These are phyloP conservation scores for Volutella citrinella DNA, from an alignment of 2,329 filamentous ascomycete species.

Conservation along the genomic window DNA sequence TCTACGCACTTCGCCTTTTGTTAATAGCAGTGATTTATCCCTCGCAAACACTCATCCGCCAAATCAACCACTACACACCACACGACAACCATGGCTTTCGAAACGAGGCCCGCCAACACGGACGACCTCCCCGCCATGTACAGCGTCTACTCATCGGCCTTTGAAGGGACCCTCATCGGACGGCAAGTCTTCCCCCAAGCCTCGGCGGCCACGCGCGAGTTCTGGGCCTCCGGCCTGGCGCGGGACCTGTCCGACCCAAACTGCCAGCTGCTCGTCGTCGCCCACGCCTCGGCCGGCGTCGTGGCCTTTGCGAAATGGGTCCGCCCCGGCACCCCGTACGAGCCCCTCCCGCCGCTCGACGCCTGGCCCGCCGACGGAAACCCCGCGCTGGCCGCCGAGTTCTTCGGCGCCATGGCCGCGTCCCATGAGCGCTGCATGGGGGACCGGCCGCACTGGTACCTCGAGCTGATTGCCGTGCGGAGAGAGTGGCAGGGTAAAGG, in stretches of 20 bases:
- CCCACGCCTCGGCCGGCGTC: conserved; percentile 30
- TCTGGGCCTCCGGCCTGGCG: conserved; percentile 33
- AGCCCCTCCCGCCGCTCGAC: conserved; percentile 23
- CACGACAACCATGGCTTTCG: conserved; percentile 17
- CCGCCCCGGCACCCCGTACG: conserved; percentile 23
- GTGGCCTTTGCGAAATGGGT: conserved; percentile 50
- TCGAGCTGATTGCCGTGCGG: conserved; percentile 46
- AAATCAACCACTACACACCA: too few species aligned
- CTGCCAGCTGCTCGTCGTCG: conserved; percentile 38
- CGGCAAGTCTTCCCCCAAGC: conserved; percentile 34
- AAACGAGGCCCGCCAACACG: conserved; percentile 36
- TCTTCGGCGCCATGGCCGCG: conserved; percentile 36
- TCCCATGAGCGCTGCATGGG: conserved; percentile 38
- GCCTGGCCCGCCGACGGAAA: conserved; percentile 40
- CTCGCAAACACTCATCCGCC: too few species aligned
- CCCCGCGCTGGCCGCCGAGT: conserved; percentile 32
- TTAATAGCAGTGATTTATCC: too few species aligned
- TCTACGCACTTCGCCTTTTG: too few species aligned
- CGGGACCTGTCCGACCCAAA: conserved; percentile 39
- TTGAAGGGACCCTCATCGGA: conserved; percentile 36
- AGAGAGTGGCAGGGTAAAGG: conserved; percentile 44
- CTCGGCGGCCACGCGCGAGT: conserved; percentile 20
- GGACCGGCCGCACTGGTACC: conserved; percentile 43
- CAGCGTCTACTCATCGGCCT: conserved; percentile 44
- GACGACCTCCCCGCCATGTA: conserved; percentile 40